Percentiles rank a stretch among this genome's conserved stretches.
Evolutionary conservation across 371 early-diverging fungal genomes (phyloP).

Genomic region (Lichtheimia hyalospora): DNA sequence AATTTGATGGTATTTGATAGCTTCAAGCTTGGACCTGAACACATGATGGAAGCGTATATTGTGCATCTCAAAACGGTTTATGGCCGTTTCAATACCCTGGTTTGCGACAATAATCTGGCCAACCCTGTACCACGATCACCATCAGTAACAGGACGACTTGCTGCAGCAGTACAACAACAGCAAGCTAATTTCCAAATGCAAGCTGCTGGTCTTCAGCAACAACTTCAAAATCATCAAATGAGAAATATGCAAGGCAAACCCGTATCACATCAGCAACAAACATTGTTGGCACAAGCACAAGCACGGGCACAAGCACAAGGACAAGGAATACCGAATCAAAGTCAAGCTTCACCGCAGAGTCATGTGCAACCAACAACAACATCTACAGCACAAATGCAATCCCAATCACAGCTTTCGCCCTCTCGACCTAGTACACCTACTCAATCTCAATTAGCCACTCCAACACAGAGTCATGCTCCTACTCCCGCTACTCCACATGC

Average conservation of each 20-base stretch:
- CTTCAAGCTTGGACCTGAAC: conserved; percentile 59
- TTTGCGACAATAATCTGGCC: conserved; percentile 54
- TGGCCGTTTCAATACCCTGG: conserved; percentile 47
- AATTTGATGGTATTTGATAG: conserved; percentile 14
- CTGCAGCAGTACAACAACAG: conserved; percentile 23
- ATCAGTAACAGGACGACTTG: conserved; percentile 38
- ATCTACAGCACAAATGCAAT: conserved; percentile 9
- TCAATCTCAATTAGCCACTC: conserved; percentile 35
- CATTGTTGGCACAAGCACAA: conserved; percentile 21
- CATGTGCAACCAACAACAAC: conserved; percentile 17
- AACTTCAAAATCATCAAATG: conserved; percentile 24
- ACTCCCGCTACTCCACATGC: conserved; percentile 29
- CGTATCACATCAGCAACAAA: conserved; percentile 33
- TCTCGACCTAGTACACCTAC: conserved; percentile 20
- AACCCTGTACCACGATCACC: conserved; percentile 51
- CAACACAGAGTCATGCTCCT: conserved; percentile 42
- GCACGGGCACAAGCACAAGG: conserved; percentile 21
- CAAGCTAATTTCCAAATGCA: conserved; percentile 23
- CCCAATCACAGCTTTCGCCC: conserved; percentile 27
- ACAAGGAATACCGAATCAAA: conserved; percentile 13
- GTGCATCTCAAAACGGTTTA: conserved; percentile 56
- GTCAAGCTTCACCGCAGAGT: conserved; percentile 16
- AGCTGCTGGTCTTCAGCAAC: conserved; percentile 14
- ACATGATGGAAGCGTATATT: conserved; percentile 56
- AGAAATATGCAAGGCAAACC: conserved; percentile 34